Conservation (phyloP, 2,329 filamentous ascomycete genomes). For the Eurotiales sp. region DNA sequence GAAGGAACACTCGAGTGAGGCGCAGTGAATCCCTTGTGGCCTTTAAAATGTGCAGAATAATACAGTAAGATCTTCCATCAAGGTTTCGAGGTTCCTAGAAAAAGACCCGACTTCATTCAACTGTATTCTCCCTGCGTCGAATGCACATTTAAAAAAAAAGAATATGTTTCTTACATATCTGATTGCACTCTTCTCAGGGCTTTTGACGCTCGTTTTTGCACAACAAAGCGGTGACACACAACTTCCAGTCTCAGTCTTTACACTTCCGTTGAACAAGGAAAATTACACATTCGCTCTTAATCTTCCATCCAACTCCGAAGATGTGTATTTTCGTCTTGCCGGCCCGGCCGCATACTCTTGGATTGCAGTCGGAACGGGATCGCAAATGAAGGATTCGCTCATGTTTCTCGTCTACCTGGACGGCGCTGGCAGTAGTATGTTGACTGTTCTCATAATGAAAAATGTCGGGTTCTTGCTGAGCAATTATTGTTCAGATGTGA, state of each 20-base stretch:
- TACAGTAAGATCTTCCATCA: no score
- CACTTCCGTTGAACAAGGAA: conserved; percentile 14
- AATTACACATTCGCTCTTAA: conserved; percentile 24
- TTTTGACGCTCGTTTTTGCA: no score
- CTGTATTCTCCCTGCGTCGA: no score
- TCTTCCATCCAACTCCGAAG: conserved; percentile 21
- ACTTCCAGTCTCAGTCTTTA: conserved; percentile 16
- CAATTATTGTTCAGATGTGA: conserved; percentile 15
- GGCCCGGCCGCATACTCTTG: conserved; percentile 22
- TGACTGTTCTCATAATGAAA: background rate
- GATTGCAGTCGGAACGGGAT: conserved; percentile 21
- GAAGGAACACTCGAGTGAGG: no score
- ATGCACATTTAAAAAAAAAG: no score
- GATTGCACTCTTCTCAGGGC: no score
- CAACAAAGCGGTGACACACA: background rate
- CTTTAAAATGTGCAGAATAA: no score
- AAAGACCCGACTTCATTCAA: no score
- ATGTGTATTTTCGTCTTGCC: conserved; percentile 25
- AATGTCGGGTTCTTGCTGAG: no score
- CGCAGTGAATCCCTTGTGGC: no score
- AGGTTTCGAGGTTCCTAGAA: no score
- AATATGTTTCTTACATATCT: no score
- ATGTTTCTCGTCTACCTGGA: conserved; percentile 20
- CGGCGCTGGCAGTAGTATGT: conserved; percentile 16
- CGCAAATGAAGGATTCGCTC: conserved; percentile 19